These are phyloP conservation scores for Candida vaughaniae DNA, from an alignment of 805 yeast species.

Conservation along the genomic window DNA sequence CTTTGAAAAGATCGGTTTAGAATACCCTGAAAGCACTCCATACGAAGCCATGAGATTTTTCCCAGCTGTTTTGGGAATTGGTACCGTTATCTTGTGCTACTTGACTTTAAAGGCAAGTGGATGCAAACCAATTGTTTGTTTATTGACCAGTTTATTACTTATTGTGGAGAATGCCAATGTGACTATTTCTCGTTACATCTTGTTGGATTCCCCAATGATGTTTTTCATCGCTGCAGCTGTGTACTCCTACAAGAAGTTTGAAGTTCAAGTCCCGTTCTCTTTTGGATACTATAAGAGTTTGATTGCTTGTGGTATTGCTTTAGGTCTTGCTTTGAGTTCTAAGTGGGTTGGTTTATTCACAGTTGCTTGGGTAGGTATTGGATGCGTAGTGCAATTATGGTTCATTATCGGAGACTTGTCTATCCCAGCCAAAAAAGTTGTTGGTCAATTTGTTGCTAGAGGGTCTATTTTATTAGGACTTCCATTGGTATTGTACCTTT, in stretches of 20 bases:
- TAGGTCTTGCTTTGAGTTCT: slow-evolving; percentile 71
- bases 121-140: slow-evolving; percentile 61
- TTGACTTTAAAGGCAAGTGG: slow-evolving; percentile 72
- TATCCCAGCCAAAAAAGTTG: slow-evolving; percentile 43
- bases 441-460: slow-evolving; percentile 51
- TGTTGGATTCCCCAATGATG: slow-evolving; percentile 72
- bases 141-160: slow-evolving; percentile 54
- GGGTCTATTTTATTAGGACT: slow-evolving; percentile 54
- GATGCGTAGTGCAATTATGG: slow-evolving; percentile 66
- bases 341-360: slow-evolving; percentile 89
- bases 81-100: slow-evolving; percentile 63
- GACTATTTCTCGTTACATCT: slow-evolving; percentile 72
- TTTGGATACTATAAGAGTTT: slow-evolving; percentile 58
- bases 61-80: slow-evolving; percentile 67
- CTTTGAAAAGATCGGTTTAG: slow-evolving; percentile 65
- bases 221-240: slow-evolving; percentile 74
- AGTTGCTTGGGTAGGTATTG: slow-evolving; percentile 69
- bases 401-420: slow-evolving; percentile 68
- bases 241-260: slow-evolving; percentile 65
- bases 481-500: slow-evolving; percentile 55
- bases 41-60: slow-evolving; percentile 68
- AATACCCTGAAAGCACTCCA: slow-evolving; percentile 58
- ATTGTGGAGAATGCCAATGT: slow-evolving; percentile 66
- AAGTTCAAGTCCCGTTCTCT: slow-evolving; percentile 61
- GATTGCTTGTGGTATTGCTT: slow-evolving; percentile 61